Conservation (phyloP, 345 rosid species). For the Draba incana region DNA sequence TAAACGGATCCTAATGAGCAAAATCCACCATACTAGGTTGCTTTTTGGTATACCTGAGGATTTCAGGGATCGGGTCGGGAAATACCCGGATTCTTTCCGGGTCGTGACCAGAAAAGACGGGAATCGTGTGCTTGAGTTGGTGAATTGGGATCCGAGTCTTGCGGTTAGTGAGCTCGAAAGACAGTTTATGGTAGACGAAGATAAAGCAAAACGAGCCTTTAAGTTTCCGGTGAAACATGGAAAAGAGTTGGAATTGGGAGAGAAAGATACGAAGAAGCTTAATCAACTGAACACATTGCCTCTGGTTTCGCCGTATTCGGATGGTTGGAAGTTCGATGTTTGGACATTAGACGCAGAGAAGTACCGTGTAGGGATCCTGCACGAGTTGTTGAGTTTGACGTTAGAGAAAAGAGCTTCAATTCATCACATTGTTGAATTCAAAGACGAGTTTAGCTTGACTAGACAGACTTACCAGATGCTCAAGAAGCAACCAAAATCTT, state of each 20-base stretch:
- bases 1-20: constrained; percentile 70
- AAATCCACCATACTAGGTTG: constrained; percentile 70
- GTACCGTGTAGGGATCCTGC: constrained; percentile 76
- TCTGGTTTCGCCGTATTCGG: constrained; percentile 78
- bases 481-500: constrained; percentile 68
- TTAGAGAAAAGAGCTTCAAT: constrained; percentile 87
- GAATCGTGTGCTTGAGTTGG: constrained; percentile 69
- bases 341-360: constrained; percentile 95
- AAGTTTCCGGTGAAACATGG: constrained; percentile 72
- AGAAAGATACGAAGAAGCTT: constrained; percentile 53
- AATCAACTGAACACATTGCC: constrained; percentile 71
- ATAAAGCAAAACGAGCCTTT: constrained; percentile 61
- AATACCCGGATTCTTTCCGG: constrained; percentile 70
- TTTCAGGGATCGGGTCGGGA: constrained; percentile 70
- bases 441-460: constrained; percentile 88
- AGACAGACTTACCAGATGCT: constrained; percentile 84
- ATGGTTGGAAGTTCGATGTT: constrained; percentile 60
- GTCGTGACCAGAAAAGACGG: constrained; percentile 61
- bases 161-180: constrained; percentile 72
- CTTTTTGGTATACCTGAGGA: constrained; percentile 88
- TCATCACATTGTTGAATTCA: constrained; percentile 90
- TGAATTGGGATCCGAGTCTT: constrained; percentile 68
- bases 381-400: constrained; percentile 89
- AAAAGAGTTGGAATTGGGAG: constrained; percentile 66
- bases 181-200: constrained; percentile 64